phyloP scores from a whole-genome alignment of 176 grass and related monocot species.

The Olyra latifolia region DNA sequence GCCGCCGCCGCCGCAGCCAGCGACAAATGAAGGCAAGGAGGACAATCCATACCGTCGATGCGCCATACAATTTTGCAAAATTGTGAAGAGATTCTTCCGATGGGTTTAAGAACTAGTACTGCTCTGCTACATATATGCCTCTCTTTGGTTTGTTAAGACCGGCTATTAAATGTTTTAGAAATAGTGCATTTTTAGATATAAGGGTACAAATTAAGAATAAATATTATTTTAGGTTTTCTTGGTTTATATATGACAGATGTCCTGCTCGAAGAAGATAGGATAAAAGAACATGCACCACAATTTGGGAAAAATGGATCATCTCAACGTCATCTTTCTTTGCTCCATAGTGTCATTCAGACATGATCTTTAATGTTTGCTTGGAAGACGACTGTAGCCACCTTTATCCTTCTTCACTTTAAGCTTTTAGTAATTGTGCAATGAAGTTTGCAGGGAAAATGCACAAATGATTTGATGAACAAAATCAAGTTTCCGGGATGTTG shows the following conservation, averaged over 20 bases:
- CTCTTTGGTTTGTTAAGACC: neutral
- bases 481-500: neutral
- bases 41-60: neutral
- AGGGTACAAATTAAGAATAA: slow-evolving; percentile 10
- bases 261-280: too few relatives aligned
- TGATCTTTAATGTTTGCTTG: neutral
- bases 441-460: slow-evolving; percentile 15
- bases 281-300: too few relatives aligned
- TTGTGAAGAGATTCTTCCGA: neutral
- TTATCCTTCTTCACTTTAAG: neutral
- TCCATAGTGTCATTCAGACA: neutral
- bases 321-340: neutral
- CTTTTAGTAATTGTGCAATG: neutral
- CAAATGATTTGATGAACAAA: neutral
- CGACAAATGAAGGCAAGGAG: neutral
- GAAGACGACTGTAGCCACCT: neutral
- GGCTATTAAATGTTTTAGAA: neutral
- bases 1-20: too few relatives aligned
- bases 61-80: too few relatives aligned
- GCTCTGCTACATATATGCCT: too few relatives aligned
- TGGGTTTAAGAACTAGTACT: neutral
- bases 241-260: too few relatives aligned
- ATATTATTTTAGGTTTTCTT: too few relatives aligned
- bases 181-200: neutral
- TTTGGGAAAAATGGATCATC: neutral